Percentiles rank a stretch among this genome's conserved stretches.
Conservation (phyloP, 2,329 filamentous ascomycete genomes). For the Monosporascus sp. region DNA sequence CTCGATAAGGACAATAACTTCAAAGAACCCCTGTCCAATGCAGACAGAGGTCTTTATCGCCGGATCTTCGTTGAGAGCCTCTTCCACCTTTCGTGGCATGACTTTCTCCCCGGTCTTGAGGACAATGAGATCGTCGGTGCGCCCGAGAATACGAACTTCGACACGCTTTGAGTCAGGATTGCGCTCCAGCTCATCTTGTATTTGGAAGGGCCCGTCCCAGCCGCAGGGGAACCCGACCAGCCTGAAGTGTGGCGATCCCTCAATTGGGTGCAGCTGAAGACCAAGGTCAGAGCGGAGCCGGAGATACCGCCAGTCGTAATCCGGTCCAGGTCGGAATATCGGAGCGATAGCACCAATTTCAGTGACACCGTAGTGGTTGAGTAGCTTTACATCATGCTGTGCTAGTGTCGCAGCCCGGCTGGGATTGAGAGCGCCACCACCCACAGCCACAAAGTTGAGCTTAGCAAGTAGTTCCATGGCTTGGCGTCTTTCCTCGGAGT, state of each 20-base stretch:
- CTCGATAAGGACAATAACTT: conserved; percentile 14
- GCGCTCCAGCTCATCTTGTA: conserved; percentile 27
- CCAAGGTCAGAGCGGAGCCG: conserved; percentile 27
- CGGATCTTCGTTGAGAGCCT: conserved; percentile 1
- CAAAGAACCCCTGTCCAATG: conserved; percentile 12
- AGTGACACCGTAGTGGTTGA: conserved; percentile 32
- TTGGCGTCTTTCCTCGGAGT: conserved; percentile 1
- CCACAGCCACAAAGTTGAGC: conserved; percentile 27
- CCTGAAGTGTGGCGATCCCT: conserved; percentile 15
- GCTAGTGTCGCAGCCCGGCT: conserved; percentile 18
- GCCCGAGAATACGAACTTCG: conserved; percentile 25
- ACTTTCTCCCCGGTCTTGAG: conserved; percentile 17
- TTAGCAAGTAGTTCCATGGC: conserved; percentile 10
- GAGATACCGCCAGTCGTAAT: conserved; percentile 29
- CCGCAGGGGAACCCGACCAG: conserved; percentile 25
- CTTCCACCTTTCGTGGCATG: conserved; percentile 9
- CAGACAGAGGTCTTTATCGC: conserved; percentile 8
- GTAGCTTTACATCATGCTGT: conserved; percentile 19
- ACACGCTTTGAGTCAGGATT: conserved; percentile 14
- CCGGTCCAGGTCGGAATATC: conserved; percentile 24
- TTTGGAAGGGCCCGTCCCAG: conserved; percentile 21
- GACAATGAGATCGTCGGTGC: conserved; percentile 25
- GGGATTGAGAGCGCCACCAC: conserved; percentile 26
- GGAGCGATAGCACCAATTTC: conserved; percentile 30
- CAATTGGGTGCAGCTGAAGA: conserved; percentile 18